Evolutionary conservation across 441 rosid species (phyloP), one percentile per base, ranked within the genome.

Genomic region (Pelargonium myrrhifolium): DNA sequence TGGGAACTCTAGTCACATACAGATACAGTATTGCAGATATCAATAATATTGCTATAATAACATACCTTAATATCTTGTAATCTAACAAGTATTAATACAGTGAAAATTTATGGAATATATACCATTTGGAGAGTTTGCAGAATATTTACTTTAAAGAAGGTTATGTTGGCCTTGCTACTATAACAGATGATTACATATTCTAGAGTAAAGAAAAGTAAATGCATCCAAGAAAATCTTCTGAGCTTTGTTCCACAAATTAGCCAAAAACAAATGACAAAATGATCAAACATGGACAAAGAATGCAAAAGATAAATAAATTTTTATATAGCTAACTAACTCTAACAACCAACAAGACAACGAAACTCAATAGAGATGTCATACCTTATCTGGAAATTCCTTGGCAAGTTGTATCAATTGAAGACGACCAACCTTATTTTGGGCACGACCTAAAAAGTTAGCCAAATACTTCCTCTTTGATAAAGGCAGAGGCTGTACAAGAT

Each of bases 371-470:
- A 55, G 62, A 72, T 26, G 64, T 24, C 60, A 65, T 75, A 91
- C 99, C 96, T 91, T 89, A 64, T 89, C 83, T 43, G 96, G 92
- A 79, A 79, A 87, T 72, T 87, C 87, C 74, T 85, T 82, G 42
- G 97, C 83, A 40, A 93, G 89, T 72, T 91, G 89, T 42, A 93
- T 91, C 74, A 93, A 74, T 74, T 80, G 83, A 69, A 93, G 89
- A 62, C 99, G 86, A 15, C 96, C 99, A 74, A 77, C 75, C 79
- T 91, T 91, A 64, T 85, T 88, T 70, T 91, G 99, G 9, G 92
- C 96, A 66, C 97, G 90, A 55, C 97, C 99, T 68, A 93, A 79
- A 79, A 84, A 93, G 77, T 92, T 94, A 4, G 97, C 94, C 80
- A 91, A 78, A 78, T 86, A 87, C 79, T 85, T 89, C 72, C 97